Evolutionary conservation across 148 eudicot genomes (phyloP), one percentile per base, ranked within the genome.

Genomic region (Amaranthus palmeri): DNA sequence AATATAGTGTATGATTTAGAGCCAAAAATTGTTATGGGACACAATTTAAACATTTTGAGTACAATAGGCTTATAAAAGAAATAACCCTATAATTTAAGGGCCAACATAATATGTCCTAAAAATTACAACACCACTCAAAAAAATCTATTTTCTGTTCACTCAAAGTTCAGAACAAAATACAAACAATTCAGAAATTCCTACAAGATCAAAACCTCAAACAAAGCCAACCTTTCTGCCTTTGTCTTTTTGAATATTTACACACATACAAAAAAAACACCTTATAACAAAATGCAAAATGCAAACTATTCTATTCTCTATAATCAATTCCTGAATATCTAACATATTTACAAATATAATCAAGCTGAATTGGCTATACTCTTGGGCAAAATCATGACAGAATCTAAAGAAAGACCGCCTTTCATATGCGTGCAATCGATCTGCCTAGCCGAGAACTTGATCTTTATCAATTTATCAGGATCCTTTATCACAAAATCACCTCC

Each of bases 381-480:
- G 42, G 96, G 96, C 60, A 83, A 81, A 54, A 92, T 81, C 60
- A 90, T 62, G 60, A 93, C 96, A 44, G 89, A 88, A 69, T 93
- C 96, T 42, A 93, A 75, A 58, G 92, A 87, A 2, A 93, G 81
- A 25, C 95, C 98, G 54, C 98, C 96, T 83, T 93, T 88, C 0
- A 78, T 88, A 57, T 93, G 95, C 15, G 98, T 90, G 77, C 98
- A 93, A 77, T 90, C 98, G 53, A 90, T 93, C 78, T 93, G 98
- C n/a, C 80, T 85, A 56, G 87, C 75, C 8, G 95, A 88, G 59
- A 83, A 93, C 72, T 83, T 87, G 45, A 93, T 64, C 81, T 83
- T 90, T 4, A 83, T 88, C 51, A 73, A 66, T 43, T 75, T 77
- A 47, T 81, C 67, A 0, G 88, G 62, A 48, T 81, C 81, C 72